phyloP scores from a whole-genome alignment of 805 yeast genomes.

The Ogataea minuta region DNA sequence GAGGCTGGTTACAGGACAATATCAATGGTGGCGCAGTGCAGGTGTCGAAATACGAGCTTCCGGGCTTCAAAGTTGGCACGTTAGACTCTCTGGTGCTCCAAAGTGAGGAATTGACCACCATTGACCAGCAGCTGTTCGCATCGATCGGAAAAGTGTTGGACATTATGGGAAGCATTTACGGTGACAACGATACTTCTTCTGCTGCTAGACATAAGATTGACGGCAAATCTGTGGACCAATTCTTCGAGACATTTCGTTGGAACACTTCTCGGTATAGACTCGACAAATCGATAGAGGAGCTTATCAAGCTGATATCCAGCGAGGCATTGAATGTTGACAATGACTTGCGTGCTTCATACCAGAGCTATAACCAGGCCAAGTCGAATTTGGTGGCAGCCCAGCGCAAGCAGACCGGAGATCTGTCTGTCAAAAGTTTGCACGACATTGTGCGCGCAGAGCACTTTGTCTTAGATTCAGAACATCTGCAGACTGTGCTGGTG shows the following conservation, averaged over 20 bases:
- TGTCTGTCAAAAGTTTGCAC: constrained; percentile 86
- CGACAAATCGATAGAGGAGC: constrained; percentile 77
- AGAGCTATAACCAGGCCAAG: constrained; percentile 76
- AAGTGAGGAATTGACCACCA: constrained; percentile 81
- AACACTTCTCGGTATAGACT: constrained; percentile 80
- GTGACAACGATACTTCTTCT: constrained; percentile 23
- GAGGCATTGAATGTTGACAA: constrained; percentile 83
- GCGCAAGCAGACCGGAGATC: constrained; percentile 89
- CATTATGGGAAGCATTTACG: constrained; percentile 52
- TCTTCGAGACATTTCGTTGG: constrained; percentile 80
- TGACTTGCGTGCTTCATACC: constrained; percentile 77
- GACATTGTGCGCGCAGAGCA: constrained; percentile 81
- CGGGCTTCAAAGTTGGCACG: constrained; percentile 91
- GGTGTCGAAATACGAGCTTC: constrained; percentile 59
- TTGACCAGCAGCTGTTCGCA: constrained; percentile 72
- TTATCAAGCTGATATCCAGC: constrained; percentile 64
- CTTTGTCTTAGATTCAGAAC: constrained; percentile 82
- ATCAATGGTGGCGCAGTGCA: constrained; percentile 59
- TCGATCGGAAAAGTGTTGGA: constrained; percentile 78
- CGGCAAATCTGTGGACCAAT: constrained; percentile 53
- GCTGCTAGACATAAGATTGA: constrained; percentile 33
- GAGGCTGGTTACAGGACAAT: constrained; percentile 51
- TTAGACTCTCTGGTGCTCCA: constrained; percentile 87
- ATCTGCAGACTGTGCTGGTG: constrained; percentile 77
- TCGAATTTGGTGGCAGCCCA: constrained; percentile 84